A percentile compares a stretch with the other conserved stretches of the same genome.
These are phyloP conservation scores for Fusarium hainanense DNA, from an alignment of 2,329 filamentous ascomycete genomes.

Conservation along the genomic window DNA sequence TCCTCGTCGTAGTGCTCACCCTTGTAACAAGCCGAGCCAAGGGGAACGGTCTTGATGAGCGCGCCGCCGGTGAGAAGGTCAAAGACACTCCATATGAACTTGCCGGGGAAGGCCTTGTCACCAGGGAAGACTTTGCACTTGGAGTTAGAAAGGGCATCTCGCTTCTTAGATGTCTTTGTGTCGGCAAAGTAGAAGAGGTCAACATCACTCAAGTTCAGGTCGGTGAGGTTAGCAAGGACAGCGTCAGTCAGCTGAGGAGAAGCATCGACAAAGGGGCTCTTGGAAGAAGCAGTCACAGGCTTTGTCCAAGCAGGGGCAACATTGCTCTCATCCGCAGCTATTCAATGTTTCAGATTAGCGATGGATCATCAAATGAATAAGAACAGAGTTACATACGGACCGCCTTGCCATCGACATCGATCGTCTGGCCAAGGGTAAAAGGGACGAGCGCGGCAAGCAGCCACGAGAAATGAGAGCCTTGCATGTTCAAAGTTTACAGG, in stretches of 20 bases:
- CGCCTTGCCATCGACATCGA: slow-evolving; percentile 33
- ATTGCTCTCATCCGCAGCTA: slow-evolving; percentile 38
- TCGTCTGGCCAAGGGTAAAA: slow-evolving; percentile 33
- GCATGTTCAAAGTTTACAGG: slow-evolving; percentile 20
- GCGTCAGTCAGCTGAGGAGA: slow-evolving; percentile 51
- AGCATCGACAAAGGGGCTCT: slow-evolving; percentile 32
- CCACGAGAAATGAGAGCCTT: slow-evolving; percentile 23
- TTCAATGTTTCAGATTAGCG: slow-evolving; percentile 30
- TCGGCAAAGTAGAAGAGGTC: slow-evolving; percentile 50
- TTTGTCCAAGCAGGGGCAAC: slow-evolving; percentile 39
- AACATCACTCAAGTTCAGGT: slow-evolving; percentile 46
- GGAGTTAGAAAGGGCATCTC: neutral
- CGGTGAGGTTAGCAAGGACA: slow-evolving; percentile 49
- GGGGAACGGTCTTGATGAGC: slow-evolving; percentile 49
- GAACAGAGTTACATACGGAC: slow-evolving; percentile 29
- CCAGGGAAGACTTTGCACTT: slow-evolving; percentile 48
- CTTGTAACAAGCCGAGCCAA: slow-evolving; percentile 50
- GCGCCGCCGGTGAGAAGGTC: slow-evolving; percentile 49
- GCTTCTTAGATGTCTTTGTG: slow-evolving; percentile 13
- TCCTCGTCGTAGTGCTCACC: slow-evolving; percentile 29
- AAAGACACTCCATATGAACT: slow-evolving; percentile 49
- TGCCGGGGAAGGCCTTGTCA: slow-evolving; percentile 44
- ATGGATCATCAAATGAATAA: neutral
- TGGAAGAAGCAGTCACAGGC: slow-evolving; percentile 8
- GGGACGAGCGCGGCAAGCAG: slow-evolving; percentile 28